Evolutionary conservation across 352 stramenopile genomes (phyloP), one percentile per base, ranked within the genome.

Genomic region (Pythium graminicola): DNA sequence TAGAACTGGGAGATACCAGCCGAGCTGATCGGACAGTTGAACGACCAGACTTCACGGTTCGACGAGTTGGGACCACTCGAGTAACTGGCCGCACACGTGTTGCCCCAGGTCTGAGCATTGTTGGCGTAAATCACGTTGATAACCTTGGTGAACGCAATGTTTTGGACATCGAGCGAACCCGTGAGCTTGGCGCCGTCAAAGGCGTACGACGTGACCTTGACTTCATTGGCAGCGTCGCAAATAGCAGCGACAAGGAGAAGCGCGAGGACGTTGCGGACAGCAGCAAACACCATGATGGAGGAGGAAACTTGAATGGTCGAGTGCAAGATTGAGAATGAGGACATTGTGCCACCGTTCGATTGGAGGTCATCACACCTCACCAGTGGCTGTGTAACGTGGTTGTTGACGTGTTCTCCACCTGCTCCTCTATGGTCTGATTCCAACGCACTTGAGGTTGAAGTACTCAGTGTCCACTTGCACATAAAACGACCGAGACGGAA

Each of bases 101-200:
- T 62, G 54, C 57, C 57, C 57, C 57, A 64, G 13, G 49, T 54
- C 40, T 63, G 39, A 23, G 55, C 55, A 9, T n/a, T 54, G 48
- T 63, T 63, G 40, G 55, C 47, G 55, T 58, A 63, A 27, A 63
- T 63, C 4, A 63, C 41, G 33, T 60, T 60, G 29, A 60, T 26
- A 2, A 54, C 53, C 35, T 60, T 60, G 43, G 42, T 32, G 53
- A 27, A 54, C 2, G 53, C 53, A 0, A 60, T 6, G 44, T 60
- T 60, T 35, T 53, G 43, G 0, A 60, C 53, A 20, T 20, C 54
- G 44, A 60, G 26, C 2, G 53, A 19, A 19, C 53, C 53, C 1
- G 53, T 54, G 53, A 60, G 53, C 43, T 43, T 60, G 33, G 39
- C 24, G 10, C 53, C 53, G 33, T 57, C 36, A 9, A 19, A 46